Base-by-base conservation (phyloP, 208 protist genomes). In the Wallacemonas sp. region DNA sequence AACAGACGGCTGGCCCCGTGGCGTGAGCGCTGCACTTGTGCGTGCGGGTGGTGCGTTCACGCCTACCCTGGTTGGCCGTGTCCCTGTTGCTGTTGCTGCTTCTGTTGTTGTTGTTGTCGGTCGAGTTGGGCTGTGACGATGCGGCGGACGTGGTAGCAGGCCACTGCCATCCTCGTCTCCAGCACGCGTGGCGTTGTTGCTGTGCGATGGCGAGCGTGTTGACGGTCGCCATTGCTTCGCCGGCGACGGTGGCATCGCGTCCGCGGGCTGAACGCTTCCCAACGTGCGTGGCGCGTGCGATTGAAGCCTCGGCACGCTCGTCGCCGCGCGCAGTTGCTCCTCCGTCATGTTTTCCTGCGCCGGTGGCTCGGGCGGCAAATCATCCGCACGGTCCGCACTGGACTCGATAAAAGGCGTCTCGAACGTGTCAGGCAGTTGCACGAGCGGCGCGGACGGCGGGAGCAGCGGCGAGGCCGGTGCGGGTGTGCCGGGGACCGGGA, bases 371-470 rank as follows among this genome's bases (percentile, higher is more conserved):
- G 32, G 38, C 21, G 63, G 63, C 2, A 61, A 33, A 16, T 26
- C 63, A 14, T 58, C 68, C 24, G 43, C 57, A 5, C 33, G 61
- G 17, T 60, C 30, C 17, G 36, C 30, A n/a, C 67, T 48, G 8
- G 23, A 24, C 26, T 83, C 61, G 12, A 92, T 49, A 29, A 78
- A 81, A 11, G 85, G 78, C n/a, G 65, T 79, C 19, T 61, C 60
- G 48, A 80, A 85, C 2, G 61, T 65, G 11, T 83, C 70, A 1
- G 78, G 84, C 1, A 85, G 56, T 32, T 73, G 52, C 41, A 85
- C 52, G 2, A 65, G 27, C 8, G 47, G 46, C 23, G 21, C 47
- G 5, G 34, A 4, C 4, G 63, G 32, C 36, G 19, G 26, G 24
- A 2, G 43, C 70, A 2, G 43, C 70, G 46, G 6, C 48, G 43